Conservation (phyloP, 2,329 filamentous ascomycete species). For the Pseudocercospora ulei region DNA sequence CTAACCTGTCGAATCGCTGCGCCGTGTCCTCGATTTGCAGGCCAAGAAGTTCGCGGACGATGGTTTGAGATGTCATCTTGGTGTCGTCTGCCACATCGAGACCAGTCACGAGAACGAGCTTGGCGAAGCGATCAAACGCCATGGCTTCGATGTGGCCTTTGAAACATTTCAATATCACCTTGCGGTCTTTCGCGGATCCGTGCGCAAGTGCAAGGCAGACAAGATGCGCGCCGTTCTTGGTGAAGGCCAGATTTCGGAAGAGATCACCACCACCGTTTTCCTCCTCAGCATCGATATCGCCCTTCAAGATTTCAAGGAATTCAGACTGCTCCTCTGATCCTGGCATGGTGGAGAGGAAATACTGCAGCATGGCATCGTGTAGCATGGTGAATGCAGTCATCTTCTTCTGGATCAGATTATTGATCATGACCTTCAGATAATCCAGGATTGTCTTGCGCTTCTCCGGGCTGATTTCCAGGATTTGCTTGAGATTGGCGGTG, state of each 20-base stretch:
- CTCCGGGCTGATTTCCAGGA: conserved; percentile 67
- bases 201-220: conserved; percentile 74
- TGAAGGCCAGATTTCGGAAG: conserved; percentile 93
- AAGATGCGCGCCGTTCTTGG: conserved; percentile 72
- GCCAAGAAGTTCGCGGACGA: conserved; percentile 77
- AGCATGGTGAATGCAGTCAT: conserved; percentile 95
- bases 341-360: conserved; percentile 68
- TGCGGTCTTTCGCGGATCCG: conserved; percentile 83
- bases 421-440: conserved; percentile 75
- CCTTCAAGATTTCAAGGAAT: conserved; percentile 82
- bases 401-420: conserved; percentile 89
- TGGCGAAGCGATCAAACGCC: conserved; percentile 68
- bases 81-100: conserved; percentile 94
- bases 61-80: conserved; percentile 70
- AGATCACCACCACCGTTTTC: conserved; percentile 60
- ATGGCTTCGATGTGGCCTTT: conserved; percentile 81
- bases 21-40: conserved; percentile 46
- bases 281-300: conserved; percentile 60
- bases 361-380: conserved; percentile 96
- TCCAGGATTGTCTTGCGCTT: conserved; percentile 83
- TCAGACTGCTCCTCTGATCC: conserved; percentile 75
- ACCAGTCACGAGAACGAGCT: conserved; percentile 71
- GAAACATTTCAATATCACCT: conserved; percentile 76
- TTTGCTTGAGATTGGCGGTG: conserved; percentile 59
- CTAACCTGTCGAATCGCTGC: conserved; percentile 43